phyloP scores from a whole-genome alignment of 441 rosid genomes.

The Brassica hybrid region DNA sequence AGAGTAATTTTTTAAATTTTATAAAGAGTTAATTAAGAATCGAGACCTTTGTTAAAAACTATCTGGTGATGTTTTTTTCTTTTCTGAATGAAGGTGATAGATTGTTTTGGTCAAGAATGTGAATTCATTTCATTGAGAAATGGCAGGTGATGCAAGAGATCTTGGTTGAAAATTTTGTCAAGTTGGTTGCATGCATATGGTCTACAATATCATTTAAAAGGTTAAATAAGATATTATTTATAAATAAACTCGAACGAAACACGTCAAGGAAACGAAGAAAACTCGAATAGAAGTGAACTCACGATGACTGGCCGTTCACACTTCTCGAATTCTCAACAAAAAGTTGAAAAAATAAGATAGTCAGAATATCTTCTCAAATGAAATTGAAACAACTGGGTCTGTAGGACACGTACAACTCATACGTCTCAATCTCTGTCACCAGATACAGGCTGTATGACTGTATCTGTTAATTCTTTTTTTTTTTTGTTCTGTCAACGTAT shows the following conservation, averaged over 20 bases:
- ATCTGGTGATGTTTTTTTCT: neutral
- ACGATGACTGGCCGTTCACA: neutral
- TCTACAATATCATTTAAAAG: neutral
- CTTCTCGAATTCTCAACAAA: constrained; percentile 6
- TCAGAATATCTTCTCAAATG: constrained; percentile 38
- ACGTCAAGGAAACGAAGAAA: neutral
- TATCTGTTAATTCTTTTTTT: too few relatives aligned
- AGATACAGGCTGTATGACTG: constrained; percentile 6
- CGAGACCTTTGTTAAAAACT: neutral
- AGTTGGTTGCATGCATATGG: neutral
- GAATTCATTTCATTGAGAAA: neutral
- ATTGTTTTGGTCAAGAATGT: neutral
- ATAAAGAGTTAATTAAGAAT: neutral
- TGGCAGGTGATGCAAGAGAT: neutral
- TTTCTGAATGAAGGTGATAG: too few relatives aligned
- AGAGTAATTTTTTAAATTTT: too few relatives aligned
- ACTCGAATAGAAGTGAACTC: neutral
- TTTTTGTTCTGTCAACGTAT: neutral
- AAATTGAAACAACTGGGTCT: constrained; percentile 7
- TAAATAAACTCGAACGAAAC: neutral
- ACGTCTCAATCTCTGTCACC: constrained; percentile 22
- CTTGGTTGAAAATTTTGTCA: neutral
- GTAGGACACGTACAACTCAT: constrained; percentile 35
- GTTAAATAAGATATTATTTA: neutral
- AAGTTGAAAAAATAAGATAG: constrained; percentile 9